phyloP scores from a whole-genome alignment of 768 basidiomycete species.

The Tulasnella sp. region DNA sequence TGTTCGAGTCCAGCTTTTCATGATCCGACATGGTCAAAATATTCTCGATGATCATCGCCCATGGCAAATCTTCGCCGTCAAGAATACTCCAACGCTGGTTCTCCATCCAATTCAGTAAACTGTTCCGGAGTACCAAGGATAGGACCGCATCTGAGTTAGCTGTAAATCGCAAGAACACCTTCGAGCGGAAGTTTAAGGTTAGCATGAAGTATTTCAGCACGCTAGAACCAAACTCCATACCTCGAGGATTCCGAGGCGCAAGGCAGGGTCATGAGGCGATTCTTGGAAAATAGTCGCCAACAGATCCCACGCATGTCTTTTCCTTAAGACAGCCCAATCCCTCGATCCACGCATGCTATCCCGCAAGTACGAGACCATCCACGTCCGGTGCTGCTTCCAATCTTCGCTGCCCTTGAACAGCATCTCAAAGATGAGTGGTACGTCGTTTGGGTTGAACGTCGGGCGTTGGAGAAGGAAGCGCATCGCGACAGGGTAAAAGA shows the following conservation, averaged over 20 bases:
- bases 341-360: conserved; percentile 71
- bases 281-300: conserved; percentile 78
- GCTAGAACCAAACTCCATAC: conserved; percentile 42
- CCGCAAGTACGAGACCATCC: conserved; percentile 79
- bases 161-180: conserved; percentile 76
- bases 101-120: conserved; percentile 77
- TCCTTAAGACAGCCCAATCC: conserved; percentile 78
- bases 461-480: conserved; percentile 89
- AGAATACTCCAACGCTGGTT: conserved; percentile 34
- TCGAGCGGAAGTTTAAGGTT: background rate
- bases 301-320: conserved; percentile 85
- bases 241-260: conserved; percentile 64
- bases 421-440: conserved; percentile 87
- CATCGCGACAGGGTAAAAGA: conserved; percentile 81
- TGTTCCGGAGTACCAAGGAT: conserved; percentile 67
- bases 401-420: conserved; percentile 74
- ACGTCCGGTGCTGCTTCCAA: conserved; percentile 83
- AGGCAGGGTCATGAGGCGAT: conserved; percentile 48
- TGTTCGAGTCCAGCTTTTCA: conserved; percentile 27
- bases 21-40: conserved; percentile 32
- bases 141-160: conserved; percentile 63
- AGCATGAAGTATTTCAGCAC: background rate
- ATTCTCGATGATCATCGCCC: conserved; percentile 40
- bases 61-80: conserved; percentile 33
- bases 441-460: conserved; percentile 71